Percentiles rank a stretch among this genome's conserved stretches.
Conservation (phyloP, 2,329 filamentous ascomycete species). For the Whalleya microplaca region DNA sequence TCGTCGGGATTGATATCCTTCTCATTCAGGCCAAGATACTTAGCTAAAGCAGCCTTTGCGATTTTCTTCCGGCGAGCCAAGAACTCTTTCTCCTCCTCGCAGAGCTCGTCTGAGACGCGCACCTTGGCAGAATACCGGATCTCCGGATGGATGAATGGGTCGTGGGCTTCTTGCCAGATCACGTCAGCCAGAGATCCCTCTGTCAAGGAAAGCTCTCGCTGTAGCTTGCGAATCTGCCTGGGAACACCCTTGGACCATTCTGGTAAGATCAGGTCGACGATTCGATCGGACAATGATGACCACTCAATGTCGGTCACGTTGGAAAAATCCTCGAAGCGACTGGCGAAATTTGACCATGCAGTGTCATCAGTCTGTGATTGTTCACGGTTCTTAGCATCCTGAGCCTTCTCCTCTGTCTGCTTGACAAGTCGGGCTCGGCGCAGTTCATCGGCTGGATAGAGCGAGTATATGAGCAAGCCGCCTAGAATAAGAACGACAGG, state of each 20-base stretch:
- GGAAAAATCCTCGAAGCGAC: conserved; percentile 57
- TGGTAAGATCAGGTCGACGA: conserved; percentile 76
- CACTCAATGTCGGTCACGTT: conserved; percentile 59
- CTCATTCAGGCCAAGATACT: conserved; percentile 78
- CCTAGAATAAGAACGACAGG: conserved; percentile 38
- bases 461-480: conserved; percentile 43
- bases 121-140: conserved; percentile 82
- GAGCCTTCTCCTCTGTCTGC: conserved; percentile 13
- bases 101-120: conserved; percentile 79
- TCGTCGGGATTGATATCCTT: conserved; percentile 88
- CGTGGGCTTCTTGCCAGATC: conserved; percentile 90
- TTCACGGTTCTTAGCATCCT: conserved; percentile 14
- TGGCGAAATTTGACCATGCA: conserved; percentile 54
- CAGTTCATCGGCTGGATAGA: conserved; percentile 44
- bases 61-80: conserved; percentile 68
- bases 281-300: conserved; percentile 55
- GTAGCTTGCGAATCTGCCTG: conserved; percentile 78
- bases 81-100: conserved; percentile 80
- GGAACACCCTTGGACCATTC: conserved; percentile 82
- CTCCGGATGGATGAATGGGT: conserved; percentile 83
- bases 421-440: conserved; percentile 28
- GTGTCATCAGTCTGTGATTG: conserved; percentile 27
- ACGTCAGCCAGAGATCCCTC: conserved; percentile 89
- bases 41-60: conserved; percentile 74
- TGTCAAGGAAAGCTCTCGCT: conserved; percentile 83